Evolutionary conservation across 2,329 filamentous ascomycete genomes (phyloP).

Genomic region (Xylaria hypoxylon): DNA sequence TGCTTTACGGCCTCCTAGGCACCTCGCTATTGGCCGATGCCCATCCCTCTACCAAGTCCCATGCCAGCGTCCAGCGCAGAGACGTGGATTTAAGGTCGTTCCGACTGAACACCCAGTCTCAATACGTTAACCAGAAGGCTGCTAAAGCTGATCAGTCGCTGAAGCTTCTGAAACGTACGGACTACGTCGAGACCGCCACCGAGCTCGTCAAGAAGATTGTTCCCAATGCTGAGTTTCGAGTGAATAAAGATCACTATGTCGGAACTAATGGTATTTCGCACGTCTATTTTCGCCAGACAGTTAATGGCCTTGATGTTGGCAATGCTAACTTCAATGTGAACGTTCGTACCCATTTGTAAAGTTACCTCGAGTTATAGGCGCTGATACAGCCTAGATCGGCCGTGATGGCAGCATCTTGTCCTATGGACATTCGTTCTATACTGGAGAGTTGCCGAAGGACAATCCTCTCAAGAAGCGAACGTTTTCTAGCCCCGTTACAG

Average conservation of each 20-base stretch:
- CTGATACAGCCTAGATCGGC: constrained; percentile 55
- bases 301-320: constrained; percentile 68
- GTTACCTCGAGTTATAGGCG: constrained; percentile 8
- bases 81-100: constrained; percentile 43
- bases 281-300: constrained; percentile 69
- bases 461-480: constrained; percentile 56
- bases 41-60: constrained; percentile 23
- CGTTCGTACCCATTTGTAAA: constrained; percentile 53
- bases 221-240: constrained; percentile 59
- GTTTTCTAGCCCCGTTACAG: constrained; percentile 56
- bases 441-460: constrained; percentile 56
- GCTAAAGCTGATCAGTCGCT: constrained; percentile 44
- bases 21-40: constrained; percentile 26
- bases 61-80: constrained; percentile 25
- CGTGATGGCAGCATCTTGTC: constrained; percentile 68
- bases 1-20: constrained; percentile 30
- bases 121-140: constrained; percentile 49
- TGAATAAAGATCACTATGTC: constrained; percentile 65
- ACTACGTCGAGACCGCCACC: constrained; percentile 59
- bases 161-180: constrained; percentile 48
- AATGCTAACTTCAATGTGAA: constrained; percentile 72
- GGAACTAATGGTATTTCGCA: constrained; percentile 66
- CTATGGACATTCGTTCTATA: constrained; percentile 62
- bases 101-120: constrained; percentile 46
- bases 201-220: constrained; percentile 56